These are phyloP conservation scores for Dimargaris cristalligena DNA, from an alignment of 192 early-diverging fungal genomes.

Conservation along the genomic window DNA sequence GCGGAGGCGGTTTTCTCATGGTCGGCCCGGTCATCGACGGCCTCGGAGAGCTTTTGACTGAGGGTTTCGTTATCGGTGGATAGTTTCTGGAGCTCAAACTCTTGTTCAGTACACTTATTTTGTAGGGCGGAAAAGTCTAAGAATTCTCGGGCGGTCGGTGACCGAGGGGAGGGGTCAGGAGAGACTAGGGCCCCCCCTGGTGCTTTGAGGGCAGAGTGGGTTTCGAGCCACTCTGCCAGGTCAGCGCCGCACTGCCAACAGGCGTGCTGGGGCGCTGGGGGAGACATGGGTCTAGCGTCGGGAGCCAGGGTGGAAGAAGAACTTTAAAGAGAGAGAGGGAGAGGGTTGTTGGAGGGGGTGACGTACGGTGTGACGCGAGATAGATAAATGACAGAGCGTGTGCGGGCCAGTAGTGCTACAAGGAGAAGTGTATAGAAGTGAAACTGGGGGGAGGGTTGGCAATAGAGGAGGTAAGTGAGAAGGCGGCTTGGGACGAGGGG, in stretches of 20 bases:
- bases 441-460: too few species aligned
- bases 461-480: too few species aligned
- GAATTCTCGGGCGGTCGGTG: not conserved
- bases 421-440: too few species aligned
- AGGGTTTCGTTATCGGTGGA: conserved; percentile 8
- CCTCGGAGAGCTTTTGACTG: not conserved
- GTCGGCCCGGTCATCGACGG: conserved; percentile 7
- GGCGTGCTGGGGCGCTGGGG: not conserved
- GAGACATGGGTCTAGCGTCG: too few species aligned
- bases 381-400: too few species aligned
- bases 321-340: too few species aligned
- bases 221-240: not conserved
- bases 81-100: not conserved
- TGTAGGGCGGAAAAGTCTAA: conserved; percentile 4
- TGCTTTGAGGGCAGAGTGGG: not conserved
- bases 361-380: too few species aligned
- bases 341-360: too few species aligned
- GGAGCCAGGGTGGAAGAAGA: too few species aligned
- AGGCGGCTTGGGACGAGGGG: too few species aligned
- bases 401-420: too few species aligned
- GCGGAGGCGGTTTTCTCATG: not conserved
- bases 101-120: not conserved
- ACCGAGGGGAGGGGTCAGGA: not conserved
- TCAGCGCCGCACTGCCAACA: conserved; percentile 10
- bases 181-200: not conserved